Evolutionary conservation across 768 basidiomycete species (phyloP), one percentile per base, ranked within the genome.

Genomic region (Lactifluus hygrophoroides): DNA sequence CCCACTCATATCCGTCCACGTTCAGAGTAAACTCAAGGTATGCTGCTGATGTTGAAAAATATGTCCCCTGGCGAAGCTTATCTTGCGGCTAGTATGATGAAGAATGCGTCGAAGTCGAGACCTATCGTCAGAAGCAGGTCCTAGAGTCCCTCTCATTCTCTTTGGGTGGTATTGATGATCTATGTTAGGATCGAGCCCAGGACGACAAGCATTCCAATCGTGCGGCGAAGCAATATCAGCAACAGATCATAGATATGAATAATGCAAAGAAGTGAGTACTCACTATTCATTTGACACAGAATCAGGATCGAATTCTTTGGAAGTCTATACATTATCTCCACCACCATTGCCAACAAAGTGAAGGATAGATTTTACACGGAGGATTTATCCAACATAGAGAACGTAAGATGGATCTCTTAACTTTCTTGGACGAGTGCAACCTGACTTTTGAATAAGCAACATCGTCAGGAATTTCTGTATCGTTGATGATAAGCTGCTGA

Each of bases 171-270:
- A 57, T 63, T 55, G 50, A 45, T n/a, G 8, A 21, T 45, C n/a
- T 46, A 19, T 46, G 50, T 25, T 64, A 90, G 88, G 80, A 76
- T 51, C 82, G 85, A 57, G 79, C 80, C 43, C 75, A 75, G 40
- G 88, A 89, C 65, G 90, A 92, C 67, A 81, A 78, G 46, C 88
- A 90, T 57, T 84, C 86, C 32, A 87, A 86, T 54, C 80, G 88
- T 34, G 80, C 78, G 3, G 83, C 83, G 19, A 83, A 80, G 68
- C 88, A 90, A 65, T 81, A 80, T 44, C 88, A 90, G 61, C 84
- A 88, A 64, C 88, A 90, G 64, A 79, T 79, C 53, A 76, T 76
- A 34, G 86, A 90, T 40, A 91, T 92, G 90, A 70, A 82, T 43
- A 86, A 85, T 64, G 80, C 82, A 70, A 92, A 91, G 75, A 92